phyloP scores from a whole-genome alignment of 1,139 yeast genomes.

The Kurtzmaniella quercitrusa region DNA sequence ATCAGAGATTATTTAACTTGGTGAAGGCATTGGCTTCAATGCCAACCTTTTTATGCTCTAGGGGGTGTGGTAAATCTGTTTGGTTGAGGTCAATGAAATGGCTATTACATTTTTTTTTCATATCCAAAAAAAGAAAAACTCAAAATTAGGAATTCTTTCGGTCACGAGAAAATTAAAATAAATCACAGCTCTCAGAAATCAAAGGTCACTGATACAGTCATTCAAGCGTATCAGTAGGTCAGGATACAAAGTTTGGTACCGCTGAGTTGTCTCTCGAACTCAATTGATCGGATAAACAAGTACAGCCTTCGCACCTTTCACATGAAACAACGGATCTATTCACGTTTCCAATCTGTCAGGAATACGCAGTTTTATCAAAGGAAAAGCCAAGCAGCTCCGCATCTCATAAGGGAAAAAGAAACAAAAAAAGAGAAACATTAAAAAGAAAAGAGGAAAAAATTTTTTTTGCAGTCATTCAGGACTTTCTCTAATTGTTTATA shows the following conservation, averaged over 20 bases:
- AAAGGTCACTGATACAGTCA: not conserved
- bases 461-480: slow-evolving; percentile 3
- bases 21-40: too few species aligned
- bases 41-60: not conserved
- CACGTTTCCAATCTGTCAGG: not conserved
- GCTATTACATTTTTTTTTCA: not conserved
- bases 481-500: slow-evolving; percentile 1
- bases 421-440: slow-evolving; percentile 1
- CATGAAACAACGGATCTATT: not conserved
- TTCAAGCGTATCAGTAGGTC: not conserved
- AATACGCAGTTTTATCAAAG: not conserved
- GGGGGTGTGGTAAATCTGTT: not conserved
- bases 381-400: slow-evolving; percentile 1
- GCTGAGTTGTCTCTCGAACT: too few species aligned
- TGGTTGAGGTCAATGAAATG: not conserved
- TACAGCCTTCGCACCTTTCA: too few species aligned
- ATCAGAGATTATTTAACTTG: too few species aligned
- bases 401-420: slow-evolving; percentile 2
- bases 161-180: not conserved
- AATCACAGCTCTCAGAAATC: not conserved
- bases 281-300: too few species aligned
- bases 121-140: not conserved
- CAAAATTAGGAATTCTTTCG: not conserved
- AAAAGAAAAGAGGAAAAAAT: slow-evolving; percentile 1
- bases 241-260: too few species aligned